Evolutionary conservation across 129 eudicot genomes (phyloP), one percentile per base, ranked within the genome.

Genomic region (Glebionis coronaria): DNA sequence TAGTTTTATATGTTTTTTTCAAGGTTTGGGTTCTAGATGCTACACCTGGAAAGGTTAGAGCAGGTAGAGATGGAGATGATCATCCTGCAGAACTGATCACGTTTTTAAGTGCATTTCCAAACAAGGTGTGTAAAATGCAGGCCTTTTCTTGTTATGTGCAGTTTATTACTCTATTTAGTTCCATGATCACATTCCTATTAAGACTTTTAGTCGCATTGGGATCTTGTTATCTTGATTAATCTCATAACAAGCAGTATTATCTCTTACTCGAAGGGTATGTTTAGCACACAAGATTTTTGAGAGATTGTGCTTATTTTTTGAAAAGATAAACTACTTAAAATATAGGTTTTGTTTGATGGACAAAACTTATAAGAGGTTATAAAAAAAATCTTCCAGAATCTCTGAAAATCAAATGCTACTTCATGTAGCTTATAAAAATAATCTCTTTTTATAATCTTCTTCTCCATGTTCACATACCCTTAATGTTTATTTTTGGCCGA

Each of bases 11-110:
- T 70, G 31, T 67, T 12, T 46, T 28, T 49, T 49, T 50, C 14
- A 44, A 91, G 97, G 97, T 91, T 59, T 91, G 97, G 97, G 87
- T 81, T 72, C 81, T 91, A 72, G 97, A 88, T 83, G 96, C 97
- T 68, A 91, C 96, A 64, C 97, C 97, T 59, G 97, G 97, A 85
- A 82, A 83, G 82, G 97, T 91, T 77, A 85, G 88, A 73, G 88
- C 96, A 66, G 96, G 97, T 80, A 88, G 88, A 75, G 90, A 88
- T 73, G 96, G 88, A 69, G 96, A 88, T 71, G 97, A 91, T 68
- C 97, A 88, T 76, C 97, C 97, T 56, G 94, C 96, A 25, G 96
- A 91, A 79, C 82, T 91, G 45, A 91, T 91, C 51, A 79, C 85
- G 54, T 88, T 91, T 35, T 73, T 91, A 49, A 76, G 77, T 29